Percentiles rank a stretch among this genome's conserved stretches.
These are phyloP conservation scores for Penicillium lividum DNA, from an alignment of 495 filamentous ascomycete genomes.

Conservation along the genomic window DNA sequence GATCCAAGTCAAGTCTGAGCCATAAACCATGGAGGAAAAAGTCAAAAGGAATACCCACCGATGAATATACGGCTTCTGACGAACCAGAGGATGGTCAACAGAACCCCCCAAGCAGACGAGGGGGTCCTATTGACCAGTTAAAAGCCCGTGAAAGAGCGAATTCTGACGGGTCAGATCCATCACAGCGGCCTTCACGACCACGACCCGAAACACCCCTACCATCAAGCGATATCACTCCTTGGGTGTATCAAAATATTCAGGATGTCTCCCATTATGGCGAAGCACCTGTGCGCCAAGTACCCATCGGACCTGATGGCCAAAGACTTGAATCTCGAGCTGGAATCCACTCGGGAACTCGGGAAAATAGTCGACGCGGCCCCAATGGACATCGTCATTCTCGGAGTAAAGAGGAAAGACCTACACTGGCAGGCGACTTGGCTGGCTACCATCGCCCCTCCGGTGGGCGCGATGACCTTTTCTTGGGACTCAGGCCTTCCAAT, in stretches of 20 bases:
- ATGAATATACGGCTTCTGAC: conserved; percentile 66
- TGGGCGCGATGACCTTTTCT: conserved; percentile 68
- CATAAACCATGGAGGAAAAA: conserved; percentile 68
- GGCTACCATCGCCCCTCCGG: conserved; percentile 58
- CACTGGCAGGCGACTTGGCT: conserved; percentile 45
- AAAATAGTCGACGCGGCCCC: conserved; percentile 58
- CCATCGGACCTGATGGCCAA: conserved; percentile 68
- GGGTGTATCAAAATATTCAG: conserved; percentile 88
- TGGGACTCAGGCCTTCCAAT: conserved; percentile 51
- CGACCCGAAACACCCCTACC: conserved; percentile 70
- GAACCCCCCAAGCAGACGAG: conserved; percentile 17
- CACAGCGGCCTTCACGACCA: conserved; percentile 69
- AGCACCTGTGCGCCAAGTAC: conserved; percentile 74
- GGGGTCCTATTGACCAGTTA: conserved; percentile 56
- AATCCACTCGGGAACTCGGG: conserved; percentile 42
- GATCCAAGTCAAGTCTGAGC: conserved; percentile 77
- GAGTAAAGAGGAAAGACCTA: conserved; percentile 71
- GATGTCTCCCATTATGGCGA: conserved; percentile 82
- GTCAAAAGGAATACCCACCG: conserved; percentile 77
- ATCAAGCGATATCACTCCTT: conserved; percentile 92
- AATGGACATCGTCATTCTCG: conserved; percentile 72
- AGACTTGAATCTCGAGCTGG: conserved; percentile 52
- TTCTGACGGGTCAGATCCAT: conserved; percentile 64
- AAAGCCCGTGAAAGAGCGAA: conserved; percentile 70
- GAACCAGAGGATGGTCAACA: conserved; percentile 58